Evolutionary conservation across 2,329 filamentous ascomycete species (phyloP), one percentile per base, ranked within the genome.

Genomic region (Venturiaceae sp.): DNA sequence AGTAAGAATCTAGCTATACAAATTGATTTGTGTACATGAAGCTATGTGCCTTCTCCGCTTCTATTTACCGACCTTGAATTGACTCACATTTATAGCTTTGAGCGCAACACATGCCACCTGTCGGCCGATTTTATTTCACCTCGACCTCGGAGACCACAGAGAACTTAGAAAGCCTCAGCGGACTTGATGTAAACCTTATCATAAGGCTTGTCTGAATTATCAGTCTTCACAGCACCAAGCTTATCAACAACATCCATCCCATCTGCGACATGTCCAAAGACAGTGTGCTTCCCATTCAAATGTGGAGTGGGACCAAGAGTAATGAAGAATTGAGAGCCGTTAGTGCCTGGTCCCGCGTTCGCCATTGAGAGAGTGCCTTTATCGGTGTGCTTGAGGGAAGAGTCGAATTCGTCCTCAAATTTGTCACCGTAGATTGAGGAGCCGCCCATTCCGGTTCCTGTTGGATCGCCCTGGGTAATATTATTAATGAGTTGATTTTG

Each of bases 301-400:
- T 97, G 91, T 28, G 90, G 85, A 26, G 91, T 91, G 58, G 79
- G 78, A 62, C 84, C 91, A 57, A 99, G 75, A 0, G 94, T 97
- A 62, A 99, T 86, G 76, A 99, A 99, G 78, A 97, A 97, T 72
- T 99, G 94, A 71, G 90, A 96, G 33, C 91, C 89, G 74, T 97
- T 97, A 58, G 88, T 88, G 66, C 92, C 80, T 54, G 75, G 76
- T 47, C 91, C 86, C 62, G 88, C 87, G 72, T 97, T 97, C 30
- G 92, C 94, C 91, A 97, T 96, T n/a, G 89, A 94, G 65, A 99
- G 74, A 65, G 97, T 75, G 0, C 94, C 94, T 60, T 94, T 81
- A 50, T 94, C 81, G 66, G 95, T 97, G 78, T 94, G 97, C 71
- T 95, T 95, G 64, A 99, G 78, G 32, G 94, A 82, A 65, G 87